Evolutionary conservation across 148 eudicot genomes (phyloP).

Genomic region (Silene uniflora): DNA sequence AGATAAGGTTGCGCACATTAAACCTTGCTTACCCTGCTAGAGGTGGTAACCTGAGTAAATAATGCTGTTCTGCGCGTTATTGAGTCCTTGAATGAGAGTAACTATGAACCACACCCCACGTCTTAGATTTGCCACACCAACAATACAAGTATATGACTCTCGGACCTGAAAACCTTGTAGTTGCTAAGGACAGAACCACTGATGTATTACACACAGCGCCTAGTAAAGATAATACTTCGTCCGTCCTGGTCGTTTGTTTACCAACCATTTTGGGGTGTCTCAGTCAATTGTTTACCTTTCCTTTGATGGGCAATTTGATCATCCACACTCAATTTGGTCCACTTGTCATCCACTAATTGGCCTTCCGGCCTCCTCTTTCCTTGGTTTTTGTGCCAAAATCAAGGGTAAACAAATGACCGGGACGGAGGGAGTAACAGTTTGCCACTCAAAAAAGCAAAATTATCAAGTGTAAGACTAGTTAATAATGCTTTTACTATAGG

Average conservation of each 20-base stretch:
- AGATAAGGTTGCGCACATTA: background rate
- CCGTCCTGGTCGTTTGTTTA: too few relatives aligned
- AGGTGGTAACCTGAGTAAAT: background rate
- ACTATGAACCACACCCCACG: background rate
- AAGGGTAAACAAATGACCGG: too few relatives aligned
- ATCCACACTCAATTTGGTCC: too few relatives aligned
- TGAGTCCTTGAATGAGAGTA: background rate
- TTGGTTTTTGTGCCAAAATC: too few relatives aligned
- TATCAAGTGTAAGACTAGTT: background rate
- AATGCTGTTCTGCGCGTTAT: background rate
- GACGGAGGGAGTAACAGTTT: too few relatives aligned
- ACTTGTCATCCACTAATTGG: too few relatives aligned
- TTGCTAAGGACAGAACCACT: background rate
- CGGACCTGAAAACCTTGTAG: background rate
- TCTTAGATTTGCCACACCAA: background rate
- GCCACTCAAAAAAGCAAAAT: background rate
- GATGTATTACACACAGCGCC: background rate
- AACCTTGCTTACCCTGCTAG: too few relatives aligned
- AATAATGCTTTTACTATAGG: background rate
- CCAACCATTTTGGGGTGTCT: too few relatives aligned
- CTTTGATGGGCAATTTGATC: too few relatives aligned
- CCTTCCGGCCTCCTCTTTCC: too few relatives aligned
- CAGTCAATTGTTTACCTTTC: too few relatives aligned
- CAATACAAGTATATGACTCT: background rate
- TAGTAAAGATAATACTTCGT: background rate